These are phyloP conservation scores for Melampsora occidentalis DNA, from an alignment of 1,284 basidiomycete species.

Conservation along the genomic window DNA sequence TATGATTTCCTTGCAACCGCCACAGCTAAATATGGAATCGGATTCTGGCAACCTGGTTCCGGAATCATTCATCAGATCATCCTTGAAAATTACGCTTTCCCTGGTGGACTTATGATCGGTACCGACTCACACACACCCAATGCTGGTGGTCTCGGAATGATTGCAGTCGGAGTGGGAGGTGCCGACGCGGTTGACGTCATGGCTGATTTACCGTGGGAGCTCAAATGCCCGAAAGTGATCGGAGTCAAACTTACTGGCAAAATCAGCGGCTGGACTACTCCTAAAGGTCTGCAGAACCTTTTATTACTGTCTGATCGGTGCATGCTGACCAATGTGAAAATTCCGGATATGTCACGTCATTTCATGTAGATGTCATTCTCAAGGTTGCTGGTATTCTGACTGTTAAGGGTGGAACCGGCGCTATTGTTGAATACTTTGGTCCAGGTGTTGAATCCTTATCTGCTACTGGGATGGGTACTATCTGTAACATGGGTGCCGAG, in stretches of 20 bases:
- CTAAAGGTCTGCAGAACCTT: slow-evolving; percentile 68
- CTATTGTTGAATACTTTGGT: slow-evolving; percentile 90
- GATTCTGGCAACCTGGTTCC: slow-evolving; percentile 99
- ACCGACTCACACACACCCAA: slow-evolving; percentile 99
- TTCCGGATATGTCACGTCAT: slow-evolving; percentile 19
- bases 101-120: slow-evolving; percentile 98
- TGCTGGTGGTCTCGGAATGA: slow-evolving; percentile 97
- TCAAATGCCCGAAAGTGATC: slow-evolving; percentile 98
- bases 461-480: slow-evolving; percentile 98
- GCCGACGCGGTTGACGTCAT: slow-evolving; percentile 99
- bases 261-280: slow-evolving; percentile 93
- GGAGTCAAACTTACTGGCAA: slow-evolving; percentile 95
- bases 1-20: slow-evolving; percentile 99
- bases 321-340: slow-evolving; percentile 18
- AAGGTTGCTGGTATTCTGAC: slow-evolving; percentile 96
- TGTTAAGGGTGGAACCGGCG: slow-evolving; percentile 95
- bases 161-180: slow-evolving; percentile 98
- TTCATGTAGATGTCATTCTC: slow-evolving; percentile 75
- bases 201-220: slow-evolving; percentile 95
- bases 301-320: background rate
- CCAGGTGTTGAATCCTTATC: slow-evolving; percentile 93
- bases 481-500: slow-evolving; percentile 99
- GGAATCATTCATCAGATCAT: slow-evolving; percentile 86
- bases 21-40: slow-evolving; percentile 97
- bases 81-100: slow-evolving; percentile 98